Base-by-base conservation (phyloP, 176 grass and related monocot genomes). In the Echinochloa phyllopogon region DNA sequence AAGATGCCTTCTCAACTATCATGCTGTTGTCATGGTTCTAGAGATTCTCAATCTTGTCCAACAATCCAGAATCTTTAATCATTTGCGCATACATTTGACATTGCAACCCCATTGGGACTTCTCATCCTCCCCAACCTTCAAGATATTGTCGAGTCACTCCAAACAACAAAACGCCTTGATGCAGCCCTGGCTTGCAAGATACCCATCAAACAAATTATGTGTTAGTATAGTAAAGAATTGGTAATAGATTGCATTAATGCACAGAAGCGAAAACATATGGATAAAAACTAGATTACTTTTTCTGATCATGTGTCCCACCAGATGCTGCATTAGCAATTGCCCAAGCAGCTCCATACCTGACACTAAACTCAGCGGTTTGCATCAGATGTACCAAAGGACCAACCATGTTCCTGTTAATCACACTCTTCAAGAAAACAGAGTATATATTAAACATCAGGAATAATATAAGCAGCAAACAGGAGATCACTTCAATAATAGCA, bases 1-100 rank as follows among this genome's bases (percentile, higher is more conserved):
- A 72, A 61, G 75, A 45, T 3, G 74, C 93, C 72, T 72, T 89
- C 39, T 94, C 74, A 65, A 83, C 92, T 63, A 92, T 86, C 55
- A 68, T 63, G 7, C 24, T 39, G 67, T 92, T 84, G 20, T 87
- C 83, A 81, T 92, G 83, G 88, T 73, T 92, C 75, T 82, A 82
- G 33, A 95, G 83, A 40, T 89, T 49, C 80, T 95, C 88, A 78
- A 95, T 90, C 83, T 91, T 92, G 39, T 92, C 93, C 79, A 95
- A 61, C 24, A 90, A 65, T 75, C 88, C 20, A 66, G 71, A 69
- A 67, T 89, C 90, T 47, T 95, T 90, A 72, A 95, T 82, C 69
- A 95, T 80, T 16, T 90, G 90, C 2, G 69, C 86, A 82, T 83
- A 87, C 18, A 48, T 21, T 92, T 95, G 21, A 90, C 75, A 78